Evolutionary conservation across 1,139 yeast species (phyloP), one percentile per base, ranked within the genome.

Genomic region (Ashbya aceris): DNA sequence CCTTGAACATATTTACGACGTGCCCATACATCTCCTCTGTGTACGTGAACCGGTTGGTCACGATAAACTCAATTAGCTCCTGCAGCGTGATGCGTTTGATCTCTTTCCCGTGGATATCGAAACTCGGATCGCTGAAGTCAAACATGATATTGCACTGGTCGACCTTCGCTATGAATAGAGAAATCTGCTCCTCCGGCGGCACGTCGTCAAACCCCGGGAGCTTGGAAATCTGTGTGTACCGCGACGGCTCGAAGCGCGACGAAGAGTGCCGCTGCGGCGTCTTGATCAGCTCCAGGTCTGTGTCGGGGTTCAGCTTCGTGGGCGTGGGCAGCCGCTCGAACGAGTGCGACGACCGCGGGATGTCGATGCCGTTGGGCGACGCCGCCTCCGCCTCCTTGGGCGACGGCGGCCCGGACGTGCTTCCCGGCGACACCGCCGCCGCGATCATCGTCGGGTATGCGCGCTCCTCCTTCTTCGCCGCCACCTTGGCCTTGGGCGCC

Each of bases 91-190:
- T 71, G 48, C 95, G 71, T 65, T 91, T 91, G 56, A 89, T 76
- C 60, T 91, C 97, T 61, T 91, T 91, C 41, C 97, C 96, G 54
- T 84, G 77, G 43, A 87, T 77, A 63, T 91, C 97, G 46, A 80
- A 79, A 9, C 95, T 83, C 7, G 97, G 95, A 63, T 91, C 97
- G 57, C 79, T 77, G 60, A 91, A 91, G 66, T 91, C 96, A 68
- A 91, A 91, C 70, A 91, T 78, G 34, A 87, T 79, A 61, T 85
- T 86, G 69, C 98, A 91, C 65, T 93, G 98, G 56, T 87, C 95
- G 44, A 89, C 79, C 58, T 91, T 91, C 54, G 83, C 83, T 43
- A 89, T 67, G 58, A 91, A 91, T 51, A 91, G 72, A 30, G 83
- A 82, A 40, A 81, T 76, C 53, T 87, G 87, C 58, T 84, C 91